These are phyloP conservation scores for Didymella segeticola DNA, from an alignment of 2,329 filamentous ascomycete species.

Conservation along the genomic window DNA sequence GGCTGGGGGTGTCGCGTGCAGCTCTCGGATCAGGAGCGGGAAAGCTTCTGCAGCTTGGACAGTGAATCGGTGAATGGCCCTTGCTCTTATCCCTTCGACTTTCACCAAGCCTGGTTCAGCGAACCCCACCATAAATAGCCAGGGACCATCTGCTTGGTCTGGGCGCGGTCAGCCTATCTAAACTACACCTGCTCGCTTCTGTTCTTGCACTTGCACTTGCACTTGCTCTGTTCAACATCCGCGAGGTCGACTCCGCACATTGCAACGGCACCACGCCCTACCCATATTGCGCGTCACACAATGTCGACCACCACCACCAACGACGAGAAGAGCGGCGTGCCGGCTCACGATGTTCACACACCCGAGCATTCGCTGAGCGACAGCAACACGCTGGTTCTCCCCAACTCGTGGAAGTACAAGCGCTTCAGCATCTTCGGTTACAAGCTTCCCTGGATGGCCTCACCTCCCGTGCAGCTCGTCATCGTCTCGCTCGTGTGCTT, in stretches of 20 bases:
- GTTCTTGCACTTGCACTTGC: too few relatives aligned
- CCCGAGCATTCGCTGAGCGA: conserved; percentile 43
- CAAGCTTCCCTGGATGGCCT: conserved; percentile 58
- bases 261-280: conserved; percentile 4
- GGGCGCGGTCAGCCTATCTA: conserved; percentile 17
- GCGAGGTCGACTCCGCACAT: conserved; percentile 5
- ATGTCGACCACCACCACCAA: conserved; percentile 34
- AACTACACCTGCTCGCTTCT: conserved; percentile 16
- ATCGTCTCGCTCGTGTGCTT: conserved; percentile 61
- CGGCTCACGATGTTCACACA: conserved; percentile 35
- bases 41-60: conserved; percentile 20
- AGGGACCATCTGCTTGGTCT: conserved; percentile 15
- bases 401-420: conserved; percentile 58
- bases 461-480: conserved; percentile 56
- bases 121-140: conserved; percentile 12
- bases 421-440: conserved; percentile 49
- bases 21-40: conserved; percentile 15
- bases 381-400: conserved; percentile 43
- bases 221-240: conserved; percentile 6
- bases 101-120: conserved; percentile 4
- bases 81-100: conserved; percentile 10
- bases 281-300: conserved; percentile 14
- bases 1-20: conserved; percentile 42
- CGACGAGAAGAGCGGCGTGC: conserved; percentile 30
- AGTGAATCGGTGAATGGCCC: conserved; percentile 18